Percentiles rank a stretch among this genome's conserved stretches.
Conservation (phyloP, 1,139 yeast species). For the Yamadazyma dendronema region DNA sequence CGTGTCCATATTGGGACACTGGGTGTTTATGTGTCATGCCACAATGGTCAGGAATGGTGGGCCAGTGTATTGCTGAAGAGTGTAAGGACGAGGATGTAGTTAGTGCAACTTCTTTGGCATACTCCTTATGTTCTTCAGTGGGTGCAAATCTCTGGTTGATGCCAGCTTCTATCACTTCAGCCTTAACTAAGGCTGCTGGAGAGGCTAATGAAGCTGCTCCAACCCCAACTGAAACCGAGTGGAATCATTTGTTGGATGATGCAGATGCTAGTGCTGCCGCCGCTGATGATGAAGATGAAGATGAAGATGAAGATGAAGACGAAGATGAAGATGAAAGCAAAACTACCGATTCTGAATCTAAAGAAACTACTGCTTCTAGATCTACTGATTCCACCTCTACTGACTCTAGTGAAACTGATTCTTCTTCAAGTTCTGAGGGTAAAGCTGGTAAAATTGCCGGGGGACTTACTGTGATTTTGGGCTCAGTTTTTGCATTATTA, state of each 20-base stretch:
- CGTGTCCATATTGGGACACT: constrained; percentile 56
- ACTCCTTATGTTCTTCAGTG: constrained; percentile 40
- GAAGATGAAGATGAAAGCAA: too few relatives aligned
- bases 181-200: constrained; percentile 18
- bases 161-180: constrained; percentile 39
- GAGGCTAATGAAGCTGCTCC: constrained; percentile 13
- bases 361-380: constrained; percentile 18
- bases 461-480: constrained; percentile 11
- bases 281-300: constrained; percentile 11
- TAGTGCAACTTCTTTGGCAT: constrained; percentile 41
- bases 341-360: too few relatives aligned
- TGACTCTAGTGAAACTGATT: constrained; percentile 10
- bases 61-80: constrained; percentile 40
- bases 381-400: constrained; percentile 16
- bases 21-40: constrained; percentile 55
- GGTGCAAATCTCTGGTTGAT: constrained; percentile 50
- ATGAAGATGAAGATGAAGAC: too few relatives aligned
- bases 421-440: constrained; percentile 19
- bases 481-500: constrained; percentile 11
- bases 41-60: constrained; percentile 47
- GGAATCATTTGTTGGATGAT: constrained; percentile 11
- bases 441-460: constrained; percentile 14
- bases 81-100: constrained; percentile 42
- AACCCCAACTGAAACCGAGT: constrained; percentile 12
- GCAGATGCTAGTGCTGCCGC: constrained; percentile 17